Base-by-base conservation (phyloP, 116 monocot species). In the Trichopus zeylanicus region DNA sequence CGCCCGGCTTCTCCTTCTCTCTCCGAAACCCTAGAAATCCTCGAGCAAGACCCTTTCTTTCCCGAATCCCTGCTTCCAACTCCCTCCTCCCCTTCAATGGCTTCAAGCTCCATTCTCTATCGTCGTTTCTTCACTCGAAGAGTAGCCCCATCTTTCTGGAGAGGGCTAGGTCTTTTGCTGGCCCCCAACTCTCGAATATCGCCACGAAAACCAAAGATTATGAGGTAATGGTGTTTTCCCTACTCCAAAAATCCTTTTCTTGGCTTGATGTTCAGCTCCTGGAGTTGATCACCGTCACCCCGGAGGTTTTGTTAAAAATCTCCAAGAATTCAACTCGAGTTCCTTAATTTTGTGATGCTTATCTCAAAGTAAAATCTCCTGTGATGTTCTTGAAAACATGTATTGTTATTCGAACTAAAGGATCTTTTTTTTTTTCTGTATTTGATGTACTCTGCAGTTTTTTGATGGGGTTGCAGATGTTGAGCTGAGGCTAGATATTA, bases 401-500 rank as follows among this genome's bases (percentile, higher is more conserved):
- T 59, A 7, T 59, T 35, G 4, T 25, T 25, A 11, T n/a, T 28
- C 18, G 11, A 15, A 9, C 26, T 3, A 3, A 19, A 15, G 16
- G 29, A 12, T 27, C 0, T 13, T 25, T 13, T 10, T 46, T 61
- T 21, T 28, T 42, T 13, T 49, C 16, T 31, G 13, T 11, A n/a
- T 67, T 24, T 49, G 39, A 37, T 39, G 29, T 23, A 28, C 13
- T 39, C 24, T 53, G 70, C 78, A 87, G 84, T 92, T 92, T 70
- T 52, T 30, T 49, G 87, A 92, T 72, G 57, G 78, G 24, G 48
- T 27, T 31, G 57, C 72, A 57, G 86, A 89, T 28, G 72, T 81
- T 30, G 87, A 89, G 48, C 39, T 95, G 73, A 75, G 81, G 62
- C 52, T 89, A 34, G 74, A 81, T 47, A 75, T 84, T 48, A 53